Conservation (phyloP, 225 moss, liverwort and hornwort species). For the Pseudisothecium myosuroides region DNA sequence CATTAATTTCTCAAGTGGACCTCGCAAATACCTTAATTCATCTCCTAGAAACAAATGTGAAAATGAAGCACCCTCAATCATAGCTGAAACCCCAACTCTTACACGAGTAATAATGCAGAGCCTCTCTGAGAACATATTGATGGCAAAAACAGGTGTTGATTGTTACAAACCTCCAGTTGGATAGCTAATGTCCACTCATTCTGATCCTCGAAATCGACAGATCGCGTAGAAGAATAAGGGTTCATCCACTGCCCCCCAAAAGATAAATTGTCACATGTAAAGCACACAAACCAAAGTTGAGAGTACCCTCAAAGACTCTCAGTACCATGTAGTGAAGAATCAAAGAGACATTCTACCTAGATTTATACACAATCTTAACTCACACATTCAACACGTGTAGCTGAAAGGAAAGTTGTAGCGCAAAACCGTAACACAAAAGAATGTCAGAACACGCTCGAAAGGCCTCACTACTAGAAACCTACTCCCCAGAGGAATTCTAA, state of each 20-base stretch:
- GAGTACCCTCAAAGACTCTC: not conserved
- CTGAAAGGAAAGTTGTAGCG: not conserved
- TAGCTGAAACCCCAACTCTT: not conserved
- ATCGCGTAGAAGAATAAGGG: conserved; percentile 36
- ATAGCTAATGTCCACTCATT: conserved; percentile 73
- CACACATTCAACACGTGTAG: not conserved
- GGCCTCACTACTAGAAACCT: not conserved
- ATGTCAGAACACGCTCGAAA: not conserved
- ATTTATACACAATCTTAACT: not conserved
- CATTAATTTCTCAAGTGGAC: not conserved
- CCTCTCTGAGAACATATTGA: not conserved
- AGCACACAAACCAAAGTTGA: not conserved
- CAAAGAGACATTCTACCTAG: not conserved
- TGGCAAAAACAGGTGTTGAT: not conserved
- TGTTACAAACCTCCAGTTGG: conserved; percentile 64
- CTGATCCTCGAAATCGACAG: conserved; percentile 54
- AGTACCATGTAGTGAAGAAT: not conserved
- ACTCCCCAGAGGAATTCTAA: not conserved
- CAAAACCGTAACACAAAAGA: not conserved
- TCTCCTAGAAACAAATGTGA: not conserved
- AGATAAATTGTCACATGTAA: not conserved
- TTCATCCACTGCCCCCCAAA: conserved; percentile 86
- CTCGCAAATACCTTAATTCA: not conserved
- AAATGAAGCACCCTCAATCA: not conserved
- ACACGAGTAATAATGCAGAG: not conserved